Evolutionary conservation across 306 rosid species (phyloP), one percentile per base, ranked within the genome.

Genomic region (Lotus japonicus): DNA sequence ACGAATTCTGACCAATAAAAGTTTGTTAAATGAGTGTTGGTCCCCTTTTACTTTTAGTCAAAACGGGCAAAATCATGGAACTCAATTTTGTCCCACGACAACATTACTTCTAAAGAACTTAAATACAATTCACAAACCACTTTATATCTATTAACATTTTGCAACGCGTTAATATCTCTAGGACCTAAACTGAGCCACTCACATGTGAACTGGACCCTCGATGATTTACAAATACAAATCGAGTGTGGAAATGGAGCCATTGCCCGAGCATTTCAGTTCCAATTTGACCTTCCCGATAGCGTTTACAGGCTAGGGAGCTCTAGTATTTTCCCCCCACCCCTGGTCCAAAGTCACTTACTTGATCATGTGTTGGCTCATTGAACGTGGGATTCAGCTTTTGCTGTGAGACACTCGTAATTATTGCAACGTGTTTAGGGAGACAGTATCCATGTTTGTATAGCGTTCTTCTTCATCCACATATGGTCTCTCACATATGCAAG

Each of bases 401-500:
- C 58, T 23, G 66, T 68, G 36, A 31, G 36, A 31, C 62, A 51
- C 58, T 72, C 42, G 50, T 46, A 70, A 64, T 78, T 15, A 17
- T 57, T 10, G 80, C 73, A 52, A 42, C 39, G 10, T 61, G 66
- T 36, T 45, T 39, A 21, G 75, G 19, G 52, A 59, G 64, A 10
- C 42, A 63, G 70, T 77, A 75, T 68, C 45, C 66, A 51, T 54
- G 78, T 43, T 71, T 58, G 28, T 58, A 31, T 56, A 65, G 1
- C 2, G 31, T 2, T 50, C 33, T 46, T 73, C 71, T 42, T 75
- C 71, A 39, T 81, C 84, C n/a, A 44, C 65, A 42, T 35, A 65
- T 54, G 87, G 79, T 83, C 78, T 95, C 83, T 82, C 80, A 19
- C 99, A 95, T 38, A 95, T 35, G 71, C 99, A 95, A 5, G 88